Evolutionary conservation across 2,329 filamentous ascomycete species (phyloP).

Genomic region (Graphium sp.): DNA sequence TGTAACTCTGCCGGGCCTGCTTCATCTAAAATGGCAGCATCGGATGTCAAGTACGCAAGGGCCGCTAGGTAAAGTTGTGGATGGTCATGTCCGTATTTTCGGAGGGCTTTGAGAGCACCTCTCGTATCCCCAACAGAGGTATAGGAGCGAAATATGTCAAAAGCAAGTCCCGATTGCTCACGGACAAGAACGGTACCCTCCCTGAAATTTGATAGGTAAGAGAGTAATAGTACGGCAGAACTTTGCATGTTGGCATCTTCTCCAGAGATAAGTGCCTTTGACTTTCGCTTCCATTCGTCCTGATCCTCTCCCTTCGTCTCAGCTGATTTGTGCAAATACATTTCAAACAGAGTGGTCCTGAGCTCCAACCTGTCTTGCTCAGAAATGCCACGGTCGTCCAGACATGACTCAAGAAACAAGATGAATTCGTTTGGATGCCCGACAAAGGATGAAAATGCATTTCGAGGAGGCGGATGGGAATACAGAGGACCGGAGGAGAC

Average conservation of each 20-base stretch:
- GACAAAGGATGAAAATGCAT: conserved; percentile 91
- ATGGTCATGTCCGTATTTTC: conserved; percentile 82
- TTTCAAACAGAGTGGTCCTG: conserved; percentile 91
- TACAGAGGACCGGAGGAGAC: too few relatives aligned
- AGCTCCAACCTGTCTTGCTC: conserved; percentile 68
- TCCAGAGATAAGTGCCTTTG: conserved; percentile 72
- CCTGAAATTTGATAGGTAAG: conserved; percentile 76
- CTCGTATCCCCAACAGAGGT: conserved; percentile 81
- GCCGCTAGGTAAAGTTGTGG: conserved; percentile 86
- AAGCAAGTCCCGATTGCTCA: conserved; percentile 79
- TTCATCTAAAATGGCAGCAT: conserved; percentile 63
- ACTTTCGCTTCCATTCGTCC: conserved; percentile 76
- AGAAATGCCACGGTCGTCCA: conserved; percentile 53
- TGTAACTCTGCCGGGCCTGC: conserved; percentile 71
- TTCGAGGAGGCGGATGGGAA: conserved; percentile 64
- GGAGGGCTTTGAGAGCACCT: conserved; percentile 76
- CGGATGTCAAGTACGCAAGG: conserved; percentile 83
- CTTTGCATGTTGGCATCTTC: conserved; percentile 77
- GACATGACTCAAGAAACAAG: conserved; percentile 75
- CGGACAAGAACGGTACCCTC: conserved; percentile 86
- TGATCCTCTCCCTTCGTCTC: conserved; percentile 54
- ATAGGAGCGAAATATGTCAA: conserved; percentile 94
- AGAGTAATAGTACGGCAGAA: conserved; percentile 84
- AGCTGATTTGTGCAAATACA: conserved; percentile 85
- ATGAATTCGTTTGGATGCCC: conserved; percentile 89